phyloP scores from a whole-genome alignment of 2,329 filamentous ascomycete genomes.

The Penicillium psychrosexuale region DNA sequence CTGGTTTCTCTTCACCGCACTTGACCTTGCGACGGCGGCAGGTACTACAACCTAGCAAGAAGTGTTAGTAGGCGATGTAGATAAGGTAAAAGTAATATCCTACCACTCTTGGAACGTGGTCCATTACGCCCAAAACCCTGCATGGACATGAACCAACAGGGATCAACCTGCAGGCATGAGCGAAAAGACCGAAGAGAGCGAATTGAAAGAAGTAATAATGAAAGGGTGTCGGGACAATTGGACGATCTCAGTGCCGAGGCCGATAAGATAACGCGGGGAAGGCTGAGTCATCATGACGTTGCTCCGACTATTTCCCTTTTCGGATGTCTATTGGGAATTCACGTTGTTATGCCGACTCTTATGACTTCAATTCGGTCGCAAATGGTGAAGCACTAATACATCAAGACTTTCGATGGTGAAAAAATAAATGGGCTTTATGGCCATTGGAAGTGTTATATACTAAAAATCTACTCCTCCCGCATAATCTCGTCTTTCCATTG shows the following conservation, averaged over 20 bases:
- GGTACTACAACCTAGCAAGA: slow-evolving; percentile 36
- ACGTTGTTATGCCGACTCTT: not conserved
- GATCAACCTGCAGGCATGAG: slow-evolving; percentile 15
- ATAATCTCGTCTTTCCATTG: slow-evolving; percentile 28
- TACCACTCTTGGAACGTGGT: slow-evolving; percentile 42
- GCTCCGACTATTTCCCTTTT: not conserved
- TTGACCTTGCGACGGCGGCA: slow-evolving; percentile 39
- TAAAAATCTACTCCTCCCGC: slow-evolving; percentile 11
- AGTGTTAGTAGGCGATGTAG: not conserved
- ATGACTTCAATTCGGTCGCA: not conserved
- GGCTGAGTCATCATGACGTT: slow-evolving; percentile 6
- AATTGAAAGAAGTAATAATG: not conserved
- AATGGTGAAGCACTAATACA: no score
- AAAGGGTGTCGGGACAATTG: not conserved
- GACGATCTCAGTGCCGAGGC: not conserved
- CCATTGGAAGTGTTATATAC: not conserved
- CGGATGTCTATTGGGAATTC: no score
- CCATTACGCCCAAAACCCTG: slow-evolving; percentile 30
- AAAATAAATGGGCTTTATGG: not conserved
- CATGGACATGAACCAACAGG: slow-evolving; percentile 25
- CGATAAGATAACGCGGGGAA: slow-evolving; percentile 7
- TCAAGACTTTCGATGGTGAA: not conserved
- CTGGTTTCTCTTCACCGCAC: slow-evolving; percentile 35
- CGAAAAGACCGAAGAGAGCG: not conserved
- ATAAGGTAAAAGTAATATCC: not conserved